These are phyloP conservation scores for Tulasnella sp. DNA, from an alignment of 768 basidiomycete species.

Conservation along the genomic window DNA sequence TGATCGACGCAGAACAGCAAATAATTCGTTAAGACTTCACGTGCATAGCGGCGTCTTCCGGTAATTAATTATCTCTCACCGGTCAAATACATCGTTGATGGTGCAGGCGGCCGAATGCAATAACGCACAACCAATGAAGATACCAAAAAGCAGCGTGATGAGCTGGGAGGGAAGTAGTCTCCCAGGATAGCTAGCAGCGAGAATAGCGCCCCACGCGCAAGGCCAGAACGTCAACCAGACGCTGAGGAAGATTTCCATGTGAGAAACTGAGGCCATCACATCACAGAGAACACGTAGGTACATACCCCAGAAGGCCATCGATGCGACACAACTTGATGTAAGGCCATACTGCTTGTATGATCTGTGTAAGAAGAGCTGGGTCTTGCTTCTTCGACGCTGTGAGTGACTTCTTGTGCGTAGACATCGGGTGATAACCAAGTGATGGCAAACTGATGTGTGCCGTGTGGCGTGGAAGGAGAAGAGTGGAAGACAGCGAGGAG, in stretches of 20 bases:
- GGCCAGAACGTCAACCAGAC: constrained; percentile 14
- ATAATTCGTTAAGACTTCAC: no score
- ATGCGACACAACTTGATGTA: constrained; percentile 9
- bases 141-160: neutral
- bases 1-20: neutral
- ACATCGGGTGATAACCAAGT: no score
- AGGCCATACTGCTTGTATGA: neutral
- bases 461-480: no score
- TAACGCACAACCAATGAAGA: constrained; percentile 8
- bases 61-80: constrained; percentile 15
- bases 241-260: neutral
- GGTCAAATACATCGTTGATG: constrained; percentile 46
- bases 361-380: neutral
- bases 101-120: constrained; percentile 42
- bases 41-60: no score
- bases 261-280: neutral
- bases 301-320: constrained; percentile 10
- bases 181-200: neutral
- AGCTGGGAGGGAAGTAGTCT: neutral
- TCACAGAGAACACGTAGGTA: neutral
- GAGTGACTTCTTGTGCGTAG: no score
- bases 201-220: constrained; percentile 2
- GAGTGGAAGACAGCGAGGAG: no score
- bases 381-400: neutral
- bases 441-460: no score